Conservation (phyloP, 2,329 filamentous ascomycete genomes). For the Incumbomyces lentus region DNA sequence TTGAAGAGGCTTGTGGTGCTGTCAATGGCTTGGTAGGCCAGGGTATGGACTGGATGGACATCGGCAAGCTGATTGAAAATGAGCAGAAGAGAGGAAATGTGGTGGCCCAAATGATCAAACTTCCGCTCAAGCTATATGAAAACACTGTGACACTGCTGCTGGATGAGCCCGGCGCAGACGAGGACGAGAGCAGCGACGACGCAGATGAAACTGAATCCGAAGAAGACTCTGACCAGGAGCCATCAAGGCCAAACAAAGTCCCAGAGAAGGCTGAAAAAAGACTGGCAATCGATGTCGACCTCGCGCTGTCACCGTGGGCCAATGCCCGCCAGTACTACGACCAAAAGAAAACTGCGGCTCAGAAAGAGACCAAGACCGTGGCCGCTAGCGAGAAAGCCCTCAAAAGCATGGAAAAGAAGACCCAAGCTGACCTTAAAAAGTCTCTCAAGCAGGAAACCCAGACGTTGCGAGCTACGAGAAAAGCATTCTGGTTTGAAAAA, state of each 20-base stretch:
- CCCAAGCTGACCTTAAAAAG: constrained; percentile 73
- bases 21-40: constrained; percentile 85
- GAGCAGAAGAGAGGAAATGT: constrained; percentile 73
- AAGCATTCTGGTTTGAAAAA: constrained; percentile 92
- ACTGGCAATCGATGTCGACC: constrained; percentile 72
- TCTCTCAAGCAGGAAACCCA: constrained; percentile 87
- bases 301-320: constrained; percentile 70
- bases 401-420: constrained; percentile 83
- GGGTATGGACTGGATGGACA: constrained; percentile 96
- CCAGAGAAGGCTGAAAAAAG: constrained; percentile 27
- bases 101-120: constrained; percentile 74
- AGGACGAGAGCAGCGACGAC: constrained; percentile 52
- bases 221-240: constrained; percentile 29
- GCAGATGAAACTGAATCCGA: constrained; percentile 41
- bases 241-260: constrained; percentile 20
- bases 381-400: constrained; percentile 72
- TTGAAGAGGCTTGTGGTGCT: constrained; percentile 85
- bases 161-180: constrained; percentile 56
- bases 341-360: constrained; percentile 70
- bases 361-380: constrained; percentile 78
- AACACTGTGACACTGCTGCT: constrained; percentile 76
- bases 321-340: constrained; percentile 91
- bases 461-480: constrained; percentile 69
- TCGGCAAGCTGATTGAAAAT: constrained; percentile 75
- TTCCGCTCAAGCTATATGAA: constrained; percentile 82